Evolutionary conservation across 176 grass and related monocot genomes (phyloP).

Genomic region (Bolboschoenus planiculmis): DNA sequence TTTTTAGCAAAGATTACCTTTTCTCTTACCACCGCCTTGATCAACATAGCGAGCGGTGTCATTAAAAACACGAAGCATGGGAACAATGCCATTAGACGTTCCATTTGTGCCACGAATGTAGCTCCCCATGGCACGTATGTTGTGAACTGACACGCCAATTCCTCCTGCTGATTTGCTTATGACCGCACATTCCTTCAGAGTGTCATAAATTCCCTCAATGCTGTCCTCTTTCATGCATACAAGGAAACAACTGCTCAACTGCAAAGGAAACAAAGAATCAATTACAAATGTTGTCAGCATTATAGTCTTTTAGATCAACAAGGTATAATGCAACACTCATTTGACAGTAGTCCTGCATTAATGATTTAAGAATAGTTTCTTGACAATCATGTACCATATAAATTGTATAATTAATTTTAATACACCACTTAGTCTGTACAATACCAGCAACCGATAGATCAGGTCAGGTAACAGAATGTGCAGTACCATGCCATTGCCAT

Average conservation of each 20-base stretch:
- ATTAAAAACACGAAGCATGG: constrained; percentile 94
- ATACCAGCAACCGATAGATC: not conserved
- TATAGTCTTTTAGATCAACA: not conserved
- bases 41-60: constrained; percentile 98
- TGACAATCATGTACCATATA: not conserved
- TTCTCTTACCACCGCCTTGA: constrained; percentile 96
- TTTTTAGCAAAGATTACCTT: constrained; percentile 32
- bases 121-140: constrained; percentile 74
- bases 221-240: constrained; percentile 98
- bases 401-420: not conserved
- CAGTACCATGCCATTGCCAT: constrained; percentile 17
- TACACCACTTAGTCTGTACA: not conserved
- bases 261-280: constrained; percentile 8
- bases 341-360: not conserved
- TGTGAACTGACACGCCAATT: constrained; percentile 90
- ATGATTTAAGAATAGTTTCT: not conserved
- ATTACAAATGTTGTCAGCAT: not conserved
- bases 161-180: constrained; percentile 97
- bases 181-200: constrained; percentile 84
- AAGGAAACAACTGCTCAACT: constrained; percentile 96
- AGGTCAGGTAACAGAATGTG: not conserved
- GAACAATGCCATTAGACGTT: constrained; percentile 85
- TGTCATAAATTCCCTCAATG: constrained; percentile 97
- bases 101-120: constrained; percentile 94
- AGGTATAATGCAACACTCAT: not conserved